phyloP scores from a whole-genome alignment of 768 basidiomycete genomes.

The Russula virescens region DNA sequence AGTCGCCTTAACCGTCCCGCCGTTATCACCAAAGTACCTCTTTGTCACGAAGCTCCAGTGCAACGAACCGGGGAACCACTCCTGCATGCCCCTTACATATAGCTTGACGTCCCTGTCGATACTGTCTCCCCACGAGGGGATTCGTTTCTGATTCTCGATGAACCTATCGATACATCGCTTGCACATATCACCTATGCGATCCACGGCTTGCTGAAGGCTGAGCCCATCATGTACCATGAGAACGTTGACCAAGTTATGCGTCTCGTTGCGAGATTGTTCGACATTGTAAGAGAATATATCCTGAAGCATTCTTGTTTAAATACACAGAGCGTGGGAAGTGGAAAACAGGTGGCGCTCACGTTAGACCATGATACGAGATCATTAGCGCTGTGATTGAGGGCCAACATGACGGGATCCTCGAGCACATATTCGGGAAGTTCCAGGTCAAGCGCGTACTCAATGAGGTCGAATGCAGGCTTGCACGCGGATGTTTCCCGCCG shows the following conservation, averaged over 20 bases:
- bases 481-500: slow-evolving; percentile 79
- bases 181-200: slow-evolving; percentile 74
- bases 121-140: slow-evolving; percentile 68
- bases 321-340: too few relatives aligned
- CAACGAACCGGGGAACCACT: slow-evolving; percentile 73
- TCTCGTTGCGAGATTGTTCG: slow-evolving; percentile 76
- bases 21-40: slow-evolving; percentile 63
- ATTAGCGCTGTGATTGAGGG: slow-evolving; percentile 69
- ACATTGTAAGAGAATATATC: slow-evolving; percentile 85
- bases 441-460: slow-evolving; percentile 76
- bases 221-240: slow-evolving; percentile 69
- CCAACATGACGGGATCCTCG: slow-evolving; percentile 63
- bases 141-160: slow-evolving; percentile 15
- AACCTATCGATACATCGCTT: slow-evolving; percentile 68
- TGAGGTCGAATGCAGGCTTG: slow-evolving; percentile 76
- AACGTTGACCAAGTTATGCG: slow-evolving; percentile 79
- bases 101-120: slow-evolving; percentile 57
- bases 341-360: slow-evolving; percentile 38
- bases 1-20: slow-evolving; percentile 48
- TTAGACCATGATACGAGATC: slow-evolving; percentile 88
- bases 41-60: slow-evolving; percentile 75
- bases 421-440: slow-evolving; percentile 78
- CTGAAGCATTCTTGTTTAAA: slow-evolving; percentile 26
- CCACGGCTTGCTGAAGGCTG: slow-evolving; percentile 64
- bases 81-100: slow-evolving; percentile 62